These are phyloP conservation scores for Fusarium fujikuroi DNA, from an alignment of 2,329 filamentous ascomycete species.

Conservation along the genomic window DNA sequence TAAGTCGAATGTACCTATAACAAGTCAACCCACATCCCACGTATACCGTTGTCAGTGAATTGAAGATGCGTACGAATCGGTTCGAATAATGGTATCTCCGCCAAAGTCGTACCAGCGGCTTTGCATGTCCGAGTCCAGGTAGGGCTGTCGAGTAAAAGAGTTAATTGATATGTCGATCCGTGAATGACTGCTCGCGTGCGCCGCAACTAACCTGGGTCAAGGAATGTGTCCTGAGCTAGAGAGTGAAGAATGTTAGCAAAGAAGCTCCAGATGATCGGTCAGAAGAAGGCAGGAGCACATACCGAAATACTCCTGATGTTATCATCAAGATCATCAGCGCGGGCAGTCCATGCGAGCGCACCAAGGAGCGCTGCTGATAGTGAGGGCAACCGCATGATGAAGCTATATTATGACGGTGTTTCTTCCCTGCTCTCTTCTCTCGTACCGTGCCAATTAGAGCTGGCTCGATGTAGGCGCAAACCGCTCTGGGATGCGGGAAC, in stretches of 20 bases:
- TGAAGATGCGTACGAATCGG: conserved; percentile 67
- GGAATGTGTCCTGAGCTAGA: conserved; percentile 86
- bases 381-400: conserved; percentile 60
- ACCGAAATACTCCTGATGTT: conserved; percentile 66
- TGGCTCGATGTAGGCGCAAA: conserved; percentile 34
- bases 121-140: conserved; percentile 97
- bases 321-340: conserved; percentile 58
- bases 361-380: conserved; percentile 61
- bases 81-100: conserved; percentile 87
- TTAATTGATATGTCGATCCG: conserved; percentile 34
- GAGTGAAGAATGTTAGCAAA: conserved; percentile 39
- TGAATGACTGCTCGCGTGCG: conserved; percentile 32
- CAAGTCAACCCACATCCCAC: conserved; percentile 39
- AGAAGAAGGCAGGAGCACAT: conserved; percentile 38
- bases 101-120: conserved; percentile 99
- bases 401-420: conserved; percentile 17
- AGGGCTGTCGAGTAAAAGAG: conserved; percentile 70
- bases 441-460: conserved; percentile 32
- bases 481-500: conserved; percentile 34
- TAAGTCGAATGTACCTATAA: conserved; percentile 87
- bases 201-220: conserved; percentile 74
- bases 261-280: not conserved
- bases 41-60: conserved; percentile 13
- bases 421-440: conserved; percentile 19
- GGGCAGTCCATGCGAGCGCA: conserved; percentile 61